Evolutionary conservation across 352 stramenopile genomes (phyloP).

Genomic region (Phytophthora meadii): DNA sequence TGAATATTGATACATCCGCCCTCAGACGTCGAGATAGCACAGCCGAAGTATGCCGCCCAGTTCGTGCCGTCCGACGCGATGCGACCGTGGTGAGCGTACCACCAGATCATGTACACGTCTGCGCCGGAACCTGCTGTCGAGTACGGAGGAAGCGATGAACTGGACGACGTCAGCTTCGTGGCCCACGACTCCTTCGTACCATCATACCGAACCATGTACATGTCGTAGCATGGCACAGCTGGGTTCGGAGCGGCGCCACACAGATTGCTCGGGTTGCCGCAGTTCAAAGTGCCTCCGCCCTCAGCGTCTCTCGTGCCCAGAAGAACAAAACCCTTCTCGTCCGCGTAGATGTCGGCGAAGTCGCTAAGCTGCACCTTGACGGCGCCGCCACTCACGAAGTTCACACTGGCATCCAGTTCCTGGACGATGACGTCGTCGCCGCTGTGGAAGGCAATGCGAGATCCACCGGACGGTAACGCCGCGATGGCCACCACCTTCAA

Average conservation of each 20-base stretch:
- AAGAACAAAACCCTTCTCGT: slow-evolving; percentile 62
- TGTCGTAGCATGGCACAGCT: slow-evolving; percentile 58
- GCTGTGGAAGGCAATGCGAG: slow-evolving; percentile 60
- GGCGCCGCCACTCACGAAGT: slow-evolving; percentile 42
- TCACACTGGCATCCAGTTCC: slow-evolving; percentile 53
- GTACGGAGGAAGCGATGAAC: slow-evolving; percentile 54
- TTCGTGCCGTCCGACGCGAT: slow-evolving; percentile 65
- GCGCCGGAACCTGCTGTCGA: slow-evolving; percentile 44
- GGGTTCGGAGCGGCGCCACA: slow-evolving; percentile 48
- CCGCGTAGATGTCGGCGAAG: slow-evolving; percentile 65
- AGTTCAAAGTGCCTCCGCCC: slow-evolving; percentile 60
- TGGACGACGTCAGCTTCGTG: slow-evolving; percentile 65
- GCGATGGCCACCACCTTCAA: slow-evolving; percentile 59
- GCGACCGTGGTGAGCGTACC: slow-evolving; percentile 67
- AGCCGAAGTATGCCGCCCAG: slow-evolving; percentile 69
- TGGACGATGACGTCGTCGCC: slow-evolving; percentile 49
- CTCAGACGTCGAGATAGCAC: slow-evolving; percentile 59
- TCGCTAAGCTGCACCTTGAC: slow-evolving; percentile 49
- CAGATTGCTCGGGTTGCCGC: slow-evolving; percentile 57
- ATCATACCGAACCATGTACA: slow-evolving; percentile 66
- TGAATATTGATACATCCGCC: slow-evolving; percentile 71
- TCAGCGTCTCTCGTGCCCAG: slow-evolving; percentile 54
- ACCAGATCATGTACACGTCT: slow-evolving; percentile 73
- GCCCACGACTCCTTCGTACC: slow-evolving; percentile 55
- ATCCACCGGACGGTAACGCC: slow-evolving; percentile 49